phyloP scores from a whole-genome alignment of 352 stramenopile genomes.

The Phytopythium aichiense region DNA sequence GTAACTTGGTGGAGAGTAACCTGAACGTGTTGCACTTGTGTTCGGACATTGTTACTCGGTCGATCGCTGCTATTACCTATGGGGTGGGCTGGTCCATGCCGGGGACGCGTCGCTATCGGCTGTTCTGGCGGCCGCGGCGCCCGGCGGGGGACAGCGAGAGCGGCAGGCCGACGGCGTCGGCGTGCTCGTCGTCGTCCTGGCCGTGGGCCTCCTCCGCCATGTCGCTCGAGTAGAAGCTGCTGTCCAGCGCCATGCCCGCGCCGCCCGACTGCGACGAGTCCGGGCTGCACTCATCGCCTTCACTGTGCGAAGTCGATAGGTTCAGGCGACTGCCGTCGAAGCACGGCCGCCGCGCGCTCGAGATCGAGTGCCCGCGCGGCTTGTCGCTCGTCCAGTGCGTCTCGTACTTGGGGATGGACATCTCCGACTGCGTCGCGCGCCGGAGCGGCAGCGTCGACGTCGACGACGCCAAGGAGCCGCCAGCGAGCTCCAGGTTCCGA shows the following conservation, averaged over 20 bases:
- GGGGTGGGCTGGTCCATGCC: background rate
- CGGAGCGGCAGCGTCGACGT: conserved; percentile 11
- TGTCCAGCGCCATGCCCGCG: conserved; percentile 8
- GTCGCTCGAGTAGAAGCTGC: conserved; percentile 10
- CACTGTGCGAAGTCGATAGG: conserved; percentile 28
- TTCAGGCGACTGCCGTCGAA: conserved; percentile 11
- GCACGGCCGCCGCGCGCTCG: conserved; percentile 14
- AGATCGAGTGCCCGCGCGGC: conserved; percentile 45
- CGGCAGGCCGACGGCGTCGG: background rate
- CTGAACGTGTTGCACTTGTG: background rate
- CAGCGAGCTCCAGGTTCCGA: conserved; percentile 4
- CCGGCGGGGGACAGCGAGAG: background rate
- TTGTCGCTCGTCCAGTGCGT: conserved; percentile 35
- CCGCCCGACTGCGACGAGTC: conserved; percentile 14
- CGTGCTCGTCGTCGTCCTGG: background rate
- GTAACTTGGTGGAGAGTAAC: background rate
- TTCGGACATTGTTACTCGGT: background rate
- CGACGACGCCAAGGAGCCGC: background rate
- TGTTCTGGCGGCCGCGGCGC: background rate
- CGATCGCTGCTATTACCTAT: background rate
- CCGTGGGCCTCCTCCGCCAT: conserved; percentile 5
- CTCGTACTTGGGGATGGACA: conserved; percentile 22
- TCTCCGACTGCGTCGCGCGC: conserved; percentile 16
- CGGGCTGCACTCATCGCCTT: conserved; percentile 42
- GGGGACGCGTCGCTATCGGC: conserved; percentile 6